Evolutionary conservation across 2,329 filamentous ascomycete genomes (phyloP).

Genomic region (Aspergillus tanneri): DNA sequence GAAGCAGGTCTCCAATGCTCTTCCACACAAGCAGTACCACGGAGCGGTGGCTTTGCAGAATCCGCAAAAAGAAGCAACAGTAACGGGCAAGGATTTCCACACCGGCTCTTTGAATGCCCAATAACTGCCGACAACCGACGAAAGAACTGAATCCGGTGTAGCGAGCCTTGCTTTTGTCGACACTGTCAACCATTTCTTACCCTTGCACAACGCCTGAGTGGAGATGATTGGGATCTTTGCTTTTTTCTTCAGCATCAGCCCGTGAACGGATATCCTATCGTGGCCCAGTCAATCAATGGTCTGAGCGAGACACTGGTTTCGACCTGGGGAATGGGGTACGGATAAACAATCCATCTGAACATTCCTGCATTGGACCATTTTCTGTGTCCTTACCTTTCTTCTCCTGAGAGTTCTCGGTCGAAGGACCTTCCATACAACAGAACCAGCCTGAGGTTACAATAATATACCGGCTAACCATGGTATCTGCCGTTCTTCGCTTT

Average conservation of each 20-base stretch:
- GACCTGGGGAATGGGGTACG: not conserved
- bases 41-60: not conserved
- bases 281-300: conserved; percentile 3
- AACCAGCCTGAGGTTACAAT: not conserved
- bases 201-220: conserved; percentile 10
- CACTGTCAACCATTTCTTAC: not conserved
- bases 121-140: conserved; percentile 12
- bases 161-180: not conserved
- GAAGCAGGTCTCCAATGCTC: not conserved
- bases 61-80: not conserved
- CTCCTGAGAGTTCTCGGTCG: not conserved
- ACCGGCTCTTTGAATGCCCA: conserved; percentile 3
- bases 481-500: not conserved
- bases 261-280: not conserved
- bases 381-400: not conserved
- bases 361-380: no score
- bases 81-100: conserved; percentile 2
- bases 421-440: not conserved
- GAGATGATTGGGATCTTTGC: conserved; percentile 9
- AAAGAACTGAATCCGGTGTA: not conserved
- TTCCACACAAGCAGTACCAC: not conserved
- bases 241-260: conserved; percentile 10
- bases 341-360: no score
- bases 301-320: not conserved
- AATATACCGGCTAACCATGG: not conserved